phyloP scores from a whole-genome alignment of 2,329 filamentous ascomycete species.

The Aurifilum marmelostoma region DNA sequence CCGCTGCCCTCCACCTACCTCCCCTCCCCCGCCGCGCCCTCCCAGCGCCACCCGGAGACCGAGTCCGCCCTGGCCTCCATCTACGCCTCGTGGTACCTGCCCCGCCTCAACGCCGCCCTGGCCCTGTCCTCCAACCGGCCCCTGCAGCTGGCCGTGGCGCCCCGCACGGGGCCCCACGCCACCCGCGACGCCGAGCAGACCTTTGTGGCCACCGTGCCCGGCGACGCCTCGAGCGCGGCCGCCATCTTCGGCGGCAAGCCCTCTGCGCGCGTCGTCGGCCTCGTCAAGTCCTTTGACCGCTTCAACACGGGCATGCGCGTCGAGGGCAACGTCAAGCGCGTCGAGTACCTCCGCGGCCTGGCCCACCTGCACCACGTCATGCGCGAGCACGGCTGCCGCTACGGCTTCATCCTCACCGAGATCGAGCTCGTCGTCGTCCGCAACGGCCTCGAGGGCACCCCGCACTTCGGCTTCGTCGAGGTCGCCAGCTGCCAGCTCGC shows the following conservation, averaged over 20 bases:
- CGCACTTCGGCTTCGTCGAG: conserved; percentile 92
- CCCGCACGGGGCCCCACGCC: conserved; percentile 39
- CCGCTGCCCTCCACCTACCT: conserved; percentile 66
- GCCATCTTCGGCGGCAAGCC: conserved; percentile 53
- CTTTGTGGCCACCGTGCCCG: conserved; percentile 66
- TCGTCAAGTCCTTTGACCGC: conserved; percentile 90
- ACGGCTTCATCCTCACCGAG: conserved; percentile 95
- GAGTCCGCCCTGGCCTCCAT: conserved; percentile 76
- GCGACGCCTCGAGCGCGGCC: conserved; percentile 59
- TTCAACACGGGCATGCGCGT: conserved; percentile 96
- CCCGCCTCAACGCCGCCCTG: conserved; percentile 85
- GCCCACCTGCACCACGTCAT: conserved; percentile 87
- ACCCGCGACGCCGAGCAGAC: conserved; percentile 46
- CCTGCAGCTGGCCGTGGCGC: conserved; percentile 54
- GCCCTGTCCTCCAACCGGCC: conserved; percentile 72
- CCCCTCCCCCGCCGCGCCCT: conserved; percentile 57
- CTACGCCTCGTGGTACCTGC: conserved; percentile 77
- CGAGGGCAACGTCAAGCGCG: conserved; percentile 80
- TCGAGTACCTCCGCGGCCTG: conserved; percentile 86
- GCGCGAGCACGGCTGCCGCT: conserved; percentile 90
- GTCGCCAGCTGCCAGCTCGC: conserved; percentile 65
- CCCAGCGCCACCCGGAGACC: conserved; percentile 73
- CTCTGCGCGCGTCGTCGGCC: conserved; percentile 55
- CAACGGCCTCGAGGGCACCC: conserved; percentile 70
- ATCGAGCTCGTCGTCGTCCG: conserved; percentile 92